Conservation (phyloP, 495 filamentous ascomycete genomes). For the Hypoxylon fragiforme region DNA sequence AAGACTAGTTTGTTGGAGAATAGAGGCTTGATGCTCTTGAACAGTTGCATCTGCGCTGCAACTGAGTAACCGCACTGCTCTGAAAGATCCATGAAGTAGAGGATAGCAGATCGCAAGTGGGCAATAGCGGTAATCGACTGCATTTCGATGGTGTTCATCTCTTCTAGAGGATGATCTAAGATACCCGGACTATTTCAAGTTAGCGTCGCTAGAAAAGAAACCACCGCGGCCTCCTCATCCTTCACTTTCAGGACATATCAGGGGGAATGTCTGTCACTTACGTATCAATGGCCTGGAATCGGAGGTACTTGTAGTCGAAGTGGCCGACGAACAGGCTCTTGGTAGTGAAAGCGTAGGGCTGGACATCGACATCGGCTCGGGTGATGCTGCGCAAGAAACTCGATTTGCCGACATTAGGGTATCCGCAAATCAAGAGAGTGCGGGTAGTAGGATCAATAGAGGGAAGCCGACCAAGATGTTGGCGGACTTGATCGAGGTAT, state of each 20-base stretch:
- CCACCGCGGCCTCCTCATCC: background rate
- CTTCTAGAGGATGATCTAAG: constrained; percentile 94
- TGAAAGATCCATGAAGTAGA: constrained; percentile 98
- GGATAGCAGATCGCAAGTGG: constrained; percentile 87
- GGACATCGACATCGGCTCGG: constrained; percentile 94
- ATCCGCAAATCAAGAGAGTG: constrained; percentile 93
- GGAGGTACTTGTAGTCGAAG: constrained; percentile 97
- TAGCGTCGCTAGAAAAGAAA: constrained; percentile 3
- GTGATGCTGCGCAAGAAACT: constrained; percentile 91
- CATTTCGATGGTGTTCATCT: constrained; percentile 99
- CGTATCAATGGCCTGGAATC: constrained; percentile 80
- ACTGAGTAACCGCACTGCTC: constrained; percentile 98
- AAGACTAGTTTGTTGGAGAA: constrained; percentile 98
- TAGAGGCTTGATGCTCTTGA: constrained; percentile 91
- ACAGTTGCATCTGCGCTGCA: constrained; percentile 84
- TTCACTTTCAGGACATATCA: background rate
- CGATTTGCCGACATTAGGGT: constrained; percentile 97
- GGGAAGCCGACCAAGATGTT: constrained; percentile 96
- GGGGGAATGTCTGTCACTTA: constrained; percentile 6
- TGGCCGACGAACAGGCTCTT: constrained; percentile 97
- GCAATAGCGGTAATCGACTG: constrained; percentile 95
- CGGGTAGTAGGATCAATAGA: constrained; percentile 95
- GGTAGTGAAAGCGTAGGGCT: constrained; percentile 98
- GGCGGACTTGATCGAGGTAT: constrained; percentile 96
- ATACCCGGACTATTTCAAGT: constrained; percentile 68